Evolutionary conservation across 148 eudicot species (phyloP), one percentile per base, ranked within the genome.

Genomic region (Fallopia convolvulus): DNA sequence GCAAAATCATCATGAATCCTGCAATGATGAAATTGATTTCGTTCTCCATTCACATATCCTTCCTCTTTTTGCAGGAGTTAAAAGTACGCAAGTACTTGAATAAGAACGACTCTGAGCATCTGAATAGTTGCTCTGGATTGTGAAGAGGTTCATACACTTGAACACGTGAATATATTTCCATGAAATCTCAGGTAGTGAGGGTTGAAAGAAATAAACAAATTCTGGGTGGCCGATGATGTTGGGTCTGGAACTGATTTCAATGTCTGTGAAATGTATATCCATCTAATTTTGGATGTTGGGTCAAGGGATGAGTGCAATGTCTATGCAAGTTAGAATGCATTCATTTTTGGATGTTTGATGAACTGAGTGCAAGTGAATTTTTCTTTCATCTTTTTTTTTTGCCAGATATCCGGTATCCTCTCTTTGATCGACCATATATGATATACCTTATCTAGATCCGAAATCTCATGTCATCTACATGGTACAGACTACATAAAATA

Each of bases 201-300:
- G 26, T 18, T 8, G 61, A 55, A 55, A 55, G 14, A 55, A 55
- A 18, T 52, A 15, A 55, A 18, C 5, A 12, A 61, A 30, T 17
- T 26, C 70, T 23, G 14, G 36, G n/a, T 6, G 17, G 46, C 20
- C 5, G 44, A 36, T 36, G 72, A 68, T 36, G 46, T 68, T 68
- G 72, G 44, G 8, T 68, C 72, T 36, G 72, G 21, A 68, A 68
- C 21, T 68, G 72, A 68, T 36, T 36, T 33, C 72, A 68, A 68
- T 68, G 6, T 61, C 70, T 61, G 30, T 61, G 70, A 61, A 61
- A 61, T 61, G 21, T 68, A 68, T 15, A 36, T 65, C 71, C 71
- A 32, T 26, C 68, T 32, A 61, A 26, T 61, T 10, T 61, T n/a
- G 40, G 71, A 33, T 65, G 71, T 33, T 65, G 71, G 71, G n/a